Base-by-base conservation (phyloP, 2,329 filamentous ascomycete genomes). In the Lecanosticta acicola region DNA sequence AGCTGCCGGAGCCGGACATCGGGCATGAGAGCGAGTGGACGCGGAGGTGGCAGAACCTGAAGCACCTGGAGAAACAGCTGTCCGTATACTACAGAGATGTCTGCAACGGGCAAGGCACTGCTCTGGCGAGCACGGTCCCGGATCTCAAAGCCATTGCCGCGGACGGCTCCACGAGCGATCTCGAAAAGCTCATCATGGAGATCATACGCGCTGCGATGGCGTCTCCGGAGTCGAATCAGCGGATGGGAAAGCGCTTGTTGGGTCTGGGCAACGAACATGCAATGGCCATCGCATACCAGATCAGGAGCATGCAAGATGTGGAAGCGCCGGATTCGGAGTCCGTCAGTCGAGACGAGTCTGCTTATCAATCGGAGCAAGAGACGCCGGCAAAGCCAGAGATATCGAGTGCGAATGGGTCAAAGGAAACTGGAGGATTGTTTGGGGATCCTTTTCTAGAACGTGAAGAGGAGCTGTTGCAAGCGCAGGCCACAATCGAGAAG, bases 21-120 rank as follows among this genome's bases (percentile, higher is more conserved):
- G 66, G 65, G 38, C 59, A 66, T n/a, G 62, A 62, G 21, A 68
- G 70, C 53, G 71, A 72, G 50, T 76, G 72, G 72, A 74, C 74
- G 40, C 67, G 70, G 38, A 65, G 69, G 66, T 75, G 72, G 72
- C 72, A 75, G 65, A 75, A 75, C 53, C 64, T 75, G 47, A 75
- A 75, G 59, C 68, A 73, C 51, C 67, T 75, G 52, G 71, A 74
- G 56, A 69, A 71, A 33, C 63, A 69, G 54, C 66, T 74, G 43
- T 69, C 70, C 19, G 67, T 70, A 19, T 76, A 74, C 59, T 71
- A 75, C 43, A 66, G 71, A 14, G 72, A 75, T 47, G 67, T 65
- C 7, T 66, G 65, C 54, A 60, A 65, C 67, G 47, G 59, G 59
- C 66, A 49, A 60, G 41, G 65, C 57, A 48, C 65, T 63, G 56